Evolutionary conservation across 495 filamentous ascomycete species (phyloP), one percentile per base, ranked within the genome.

Genomic region (Gamarada debralockiae): DNA sequence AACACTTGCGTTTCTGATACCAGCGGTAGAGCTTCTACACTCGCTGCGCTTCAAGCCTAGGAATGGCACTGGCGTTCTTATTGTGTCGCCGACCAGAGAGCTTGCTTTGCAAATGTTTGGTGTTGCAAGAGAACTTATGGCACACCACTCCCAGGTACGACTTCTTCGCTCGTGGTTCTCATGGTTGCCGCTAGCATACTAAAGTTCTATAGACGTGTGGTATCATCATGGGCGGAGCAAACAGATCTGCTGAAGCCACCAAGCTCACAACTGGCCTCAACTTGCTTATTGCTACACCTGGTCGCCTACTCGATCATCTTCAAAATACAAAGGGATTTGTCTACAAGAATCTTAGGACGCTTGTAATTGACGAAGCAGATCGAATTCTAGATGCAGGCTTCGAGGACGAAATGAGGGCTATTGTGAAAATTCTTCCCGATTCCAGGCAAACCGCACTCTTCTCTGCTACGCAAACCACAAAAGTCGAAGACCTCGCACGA

Each of bases 381-480:
- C 82, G 91, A 41, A 97, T 97, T 53, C 73, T 98, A 25, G 93
- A 98, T 73, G 87, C 96, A 52, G 93, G 93, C 55, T 98, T 98
- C 74, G 93, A 98, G 64, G 95, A 97, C 61, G 93, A 98, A 68
- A 96, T 96, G 90, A 80, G 89, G 45, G 90, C 96, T 67, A 95
- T 98, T 61, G 81, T 97, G 66, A 96, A 96, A 74, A 95, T 98
- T 47, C 75, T 98, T 14, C 93, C 93, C 22, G 83, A 82, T n/a
- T n/a, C n/a, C n/a, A 53, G 85, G 92, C 93, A 98, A 65, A 97
- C 93, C 0, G 91, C 95, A 84, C 82, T 98, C 10, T 98, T 98
- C 76, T 95, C 90, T 20, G 93, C 93, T 9, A 98, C 93, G 0
- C 93, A 97, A 65, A 98, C 95, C 2, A 97, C 95, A 43, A 97